Conservation (phyloP, 495 filamentous ascomycete genomes). For the Aspergillus carlsbadensis region DNA sequence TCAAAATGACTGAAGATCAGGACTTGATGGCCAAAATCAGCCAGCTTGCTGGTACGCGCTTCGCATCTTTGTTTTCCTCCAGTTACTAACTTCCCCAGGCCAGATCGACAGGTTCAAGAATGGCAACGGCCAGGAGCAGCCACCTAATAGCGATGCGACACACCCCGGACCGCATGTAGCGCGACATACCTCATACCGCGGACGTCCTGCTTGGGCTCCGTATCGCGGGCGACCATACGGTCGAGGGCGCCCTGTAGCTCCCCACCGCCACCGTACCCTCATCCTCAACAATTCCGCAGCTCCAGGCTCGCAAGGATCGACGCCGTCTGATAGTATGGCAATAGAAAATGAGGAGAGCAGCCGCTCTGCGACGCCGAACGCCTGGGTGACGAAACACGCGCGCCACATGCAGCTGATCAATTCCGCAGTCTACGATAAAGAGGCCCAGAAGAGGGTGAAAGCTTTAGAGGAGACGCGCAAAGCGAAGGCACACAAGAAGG, state of each 20-base stretch:
- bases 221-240: conserved; percentile 47
- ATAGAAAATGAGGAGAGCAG: conserved; percentile 35
- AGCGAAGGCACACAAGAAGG: conserved; percentile 56
- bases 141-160: conserved; percentile 26
- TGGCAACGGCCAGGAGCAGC: conserved; percentile 42
- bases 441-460: conserved; percentile 64
- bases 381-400: conserved; percentile 78
- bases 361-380: conserved; percentile 32
- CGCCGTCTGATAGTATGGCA: conserved; percentile 35
- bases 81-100: conserved; percentile 49
- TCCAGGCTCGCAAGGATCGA: conserved; percentile 22
- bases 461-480: conserved; percentile 72
- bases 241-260: conserved; percentile 38
- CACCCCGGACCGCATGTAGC: conserved; percentile 32
- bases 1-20: conserved; percentile 68
- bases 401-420: conserved; percentile 92
- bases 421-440: conserved; percentile 74
- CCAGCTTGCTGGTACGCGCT: conserved; percentile 65
- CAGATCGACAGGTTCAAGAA: conserved; percentile 84
- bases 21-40: conserved; percentile 74
- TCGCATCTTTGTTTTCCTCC: conserved; percentile 13
- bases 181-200: conserved; percentile 42
- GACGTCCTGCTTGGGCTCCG: conserved; percentile 44
- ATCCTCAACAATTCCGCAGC: conserved; percentile 61
- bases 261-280: conserved; percentile 70